These are phyloP conservation scores for Colletotrichum cordylinicola DNA, from an alignment of 2,329 filamentous ascomycete genomes.

Conservation along the genomic window DNA sequence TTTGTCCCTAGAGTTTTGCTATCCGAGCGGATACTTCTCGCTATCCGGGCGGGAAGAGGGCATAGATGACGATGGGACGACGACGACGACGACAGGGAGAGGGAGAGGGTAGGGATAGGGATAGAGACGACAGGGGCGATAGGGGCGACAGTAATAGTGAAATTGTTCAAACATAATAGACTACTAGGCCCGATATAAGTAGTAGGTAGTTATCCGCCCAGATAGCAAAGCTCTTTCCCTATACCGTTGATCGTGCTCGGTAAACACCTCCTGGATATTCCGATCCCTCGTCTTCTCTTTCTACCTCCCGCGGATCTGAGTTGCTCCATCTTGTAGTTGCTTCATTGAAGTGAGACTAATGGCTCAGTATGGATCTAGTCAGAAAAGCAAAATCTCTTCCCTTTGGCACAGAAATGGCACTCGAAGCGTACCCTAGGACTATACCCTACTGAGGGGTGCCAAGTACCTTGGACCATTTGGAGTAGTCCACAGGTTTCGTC, in stretches of 20 bases:
- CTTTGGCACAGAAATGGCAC: not conserved
- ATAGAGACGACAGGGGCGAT: too few relatives aligned
- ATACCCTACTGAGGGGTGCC: fast-evolving
- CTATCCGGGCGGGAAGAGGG: too few relatives aligned
- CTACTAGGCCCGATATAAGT: too few relatives aligned
- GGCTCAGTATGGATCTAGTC: fast-evolving
- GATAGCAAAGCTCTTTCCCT: too few relatives aligned
- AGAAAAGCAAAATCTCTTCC: not conserved
- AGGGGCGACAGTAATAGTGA: too few relatives aligned
- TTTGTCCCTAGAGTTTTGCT: too few relatives aligned
- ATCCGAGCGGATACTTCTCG: too few relatives aligned
- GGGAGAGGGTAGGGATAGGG: too few relatives aligned
- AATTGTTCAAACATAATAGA: too few relatives aligned
- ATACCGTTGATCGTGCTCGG: fast-evolving
- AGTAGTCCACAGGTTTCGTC: fast-evolving
- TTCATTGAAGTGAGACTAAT: fast-evolving
- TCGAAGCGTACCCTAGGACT: fast-evolving
- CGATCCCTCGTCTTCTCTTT: fast-evolving
- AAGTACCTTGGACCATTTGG: not conserved
- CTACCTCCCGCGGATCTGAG: not conserved
- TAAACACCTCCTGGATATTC: fast-evolving
- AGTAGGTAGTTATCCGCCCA: too few relatives aligned
- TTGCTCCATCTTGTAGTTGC: fast-evolving
- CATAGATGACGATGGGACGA: too few relatives aligned
- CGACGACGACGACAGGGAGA: too few relatives aligned